Evolutionary conservation across 2,329 filamentous ascomycete species (phyloP).

Genomic region (Phialocephala sp.): DNA sequence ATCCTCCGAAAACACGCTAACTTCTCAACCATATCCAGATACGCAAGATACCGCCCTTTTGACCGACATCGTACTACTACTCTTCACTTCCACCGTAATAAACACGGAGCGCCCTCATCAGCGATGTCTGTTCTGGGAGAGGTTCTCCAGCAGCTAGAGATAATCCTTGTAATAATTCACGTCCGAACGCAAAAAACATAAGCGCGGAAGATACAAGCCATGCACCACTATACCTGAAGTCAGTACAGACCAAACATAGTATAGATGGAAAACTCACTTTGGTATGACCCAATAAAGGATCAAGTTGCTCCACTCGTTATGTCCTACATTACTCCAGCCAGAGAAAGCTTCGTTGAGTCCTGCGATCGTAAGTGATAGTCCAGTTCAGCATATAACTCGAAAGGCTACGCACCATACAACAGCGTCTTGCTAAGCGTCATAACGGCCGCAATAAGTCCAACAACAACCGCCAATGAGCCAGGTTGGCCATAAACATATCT

Average conservation of each 20-base stretch:
- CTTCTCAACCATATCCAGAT: too few species aligned
- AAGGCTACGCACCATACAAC: conserved; percentile 63
- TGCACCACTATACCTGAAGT: conserved; percentile 53
- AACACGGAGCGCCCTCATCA: neutral
- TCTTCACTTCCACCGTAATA: neutral
- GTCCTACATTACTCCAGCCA: conserved; percentile 64
- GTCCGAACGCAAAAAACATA: conserved; percentile 63
- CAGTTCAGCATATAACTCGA: neutral
- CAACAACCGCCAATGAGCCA: conserved; percentile 61
- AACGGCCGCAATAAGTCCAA: conserved; percentile 62
- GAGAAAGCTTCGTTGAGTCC: conserved; percentile 66
- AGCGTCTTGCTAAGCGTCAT: conserved; percentile 73
- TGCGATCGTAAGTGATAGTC: conserved; percentile 38
- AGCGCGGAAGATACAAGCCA: conserved; percentile 70
- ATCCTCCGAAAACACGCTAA: too few species aligned
- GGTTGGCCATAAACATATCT: conserved; percentile 56
- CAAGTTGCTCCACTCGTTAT: conserved; percentile 60
- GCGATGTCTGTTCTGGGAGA: neutral
- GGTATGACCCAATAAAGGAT: conserved; percentile 68
- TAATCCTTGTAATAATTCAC: conserved; percentile 65
- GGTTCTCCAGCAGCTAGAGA: conserved; percentile 48
- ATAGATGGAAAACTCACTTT: conserved; percentile 58
- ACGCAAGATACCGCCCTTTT: neutral
- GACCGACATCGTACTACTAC: neutral
- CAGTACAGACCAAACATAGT: conserved; percentile 21